Conservation (phyloP, 148 eudicot genomes). For the Chenopodium album region DNA sequence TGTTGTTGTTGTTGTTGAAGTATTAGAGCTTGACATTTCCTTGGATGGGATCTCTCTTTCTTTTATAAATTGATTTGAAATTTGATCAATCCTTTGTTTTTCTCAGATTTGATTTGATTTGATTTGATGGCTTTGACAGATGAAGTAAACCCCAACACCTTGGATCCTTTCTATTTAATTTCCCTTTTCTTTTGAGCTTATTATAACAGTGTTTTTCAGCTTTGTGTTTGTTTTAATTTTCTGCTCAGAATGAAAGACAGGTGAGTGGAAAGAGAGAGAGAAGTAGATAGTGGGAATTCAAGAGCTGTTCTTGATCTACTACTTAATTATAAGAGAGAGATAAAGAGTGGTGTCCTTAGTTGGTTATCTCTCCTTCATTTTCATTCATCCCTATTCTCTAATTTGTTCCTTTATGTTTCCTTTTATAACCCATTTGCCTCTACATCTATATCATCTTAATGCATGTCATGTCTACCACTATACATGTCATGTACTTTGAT, state of each 20-base stretch:
- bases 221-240: constrained; percentile 13
- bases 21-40: constrained; percentile 54
- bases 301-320: constrained; percentile 16
- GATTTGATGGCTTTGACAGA: constrained; percentile 36
- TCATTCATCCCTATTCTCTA: background rate
- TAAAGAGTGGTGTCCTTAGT: background rate
- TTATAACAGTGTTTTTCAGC: constrained; percentile 17
- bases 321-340: constrained; percentile 15
- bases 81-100: constrained; percentile 18
- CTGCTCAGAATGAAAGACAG: constrained; percentile 26
- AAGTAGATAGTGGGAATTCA: constrained; percentile 11
- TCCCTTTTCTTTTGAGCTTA: background rate
- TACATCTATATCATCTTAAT: constrained; percentile 7
- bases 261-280: constrained; percentile 15
- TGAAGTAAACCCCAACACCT: constrained; percentile 21
- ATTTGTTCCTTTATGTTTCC: constrained; percentile 10
- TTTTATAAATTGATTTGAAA: constrained; percentile 11
- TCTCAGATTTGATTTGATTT: constrained; percentile 7
- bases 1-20: background rate
- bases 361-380: constrained; percentile 13
- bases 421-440: constrained; percentile 12
- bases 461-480: background rate
- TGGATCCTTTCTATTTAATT: constrained; percentile 22
- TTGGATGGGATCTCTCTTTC: background rate
- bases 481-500: no score